A percentile compares a stretch with the other conserved stretches of the same genome.
phyloP scores from a whole-genome alignment of 2,329 filamentous ascomycete species.

The Ophiostoma fasciatum region DNA sequence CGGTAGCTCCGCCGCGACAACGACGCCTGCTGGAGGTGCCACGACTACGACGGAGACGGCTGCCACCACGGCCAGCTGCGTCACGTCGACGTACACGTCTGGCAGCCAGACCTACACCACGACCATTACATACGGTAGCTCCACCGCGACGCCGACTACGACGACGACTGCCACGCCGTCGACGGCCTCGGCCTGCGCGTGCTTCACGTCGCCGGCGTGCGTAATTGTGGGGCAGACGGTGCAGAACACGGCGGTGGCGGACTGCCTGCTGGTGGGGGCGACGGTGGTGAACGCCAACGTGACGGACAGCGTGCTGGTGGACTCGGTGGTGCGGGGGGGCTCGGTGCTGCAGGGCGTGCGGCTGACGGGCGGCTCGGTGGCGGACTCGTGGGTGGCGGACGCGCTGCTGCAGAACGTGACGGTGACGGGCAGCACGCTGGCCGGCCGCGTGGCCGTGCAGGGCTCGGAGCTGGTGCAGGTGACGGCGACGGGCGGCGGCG shows the following conservation, averaged over 20 bases:
- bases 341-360: constrained; percentile 7
- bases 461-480: constrained; percentile 5
- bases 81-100: constrained; percentile 2
- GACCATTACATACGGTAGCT: neutral
- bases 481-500: neutral
- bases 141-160: neutral
- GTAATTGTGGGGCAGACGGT: constrained; percentile 11
- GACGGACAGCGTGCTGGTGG: constrained; percentile 9
- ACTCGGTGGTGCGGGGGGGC: constrained; percentile 4
- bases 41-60: neutral
- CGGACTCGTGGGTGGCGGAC: constrained; percentile 1
- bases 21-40: too few relatives aligned
- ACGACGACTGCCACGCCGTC: neutral
- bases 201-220: constrained; percentile 8
- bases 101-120: constrained; percentile 6
- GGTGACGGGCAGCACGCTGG: constrained; percentile 1
- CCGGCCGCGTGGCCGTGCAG: constrained; percentile 4
- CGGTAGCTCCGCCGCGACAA: too few relatives aligned
- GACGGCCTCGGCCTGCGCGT: constrained; percentile 5
- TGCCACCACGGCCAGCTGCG: neutral
- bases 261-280: constrained; percentile 10
- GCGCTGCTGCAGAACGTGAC: constrained; percentile 7
- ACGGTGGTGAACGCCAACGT: constrained; percentile 7
- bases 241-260: constrained; percentile 7
- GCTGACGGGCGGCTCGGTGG: constrained; percentile 10